These are phyloP conservation scores for Nakazawaea holstii DNA, from an alignment of 805 yeast genomes.

Conservation along the genomic window DNA sequence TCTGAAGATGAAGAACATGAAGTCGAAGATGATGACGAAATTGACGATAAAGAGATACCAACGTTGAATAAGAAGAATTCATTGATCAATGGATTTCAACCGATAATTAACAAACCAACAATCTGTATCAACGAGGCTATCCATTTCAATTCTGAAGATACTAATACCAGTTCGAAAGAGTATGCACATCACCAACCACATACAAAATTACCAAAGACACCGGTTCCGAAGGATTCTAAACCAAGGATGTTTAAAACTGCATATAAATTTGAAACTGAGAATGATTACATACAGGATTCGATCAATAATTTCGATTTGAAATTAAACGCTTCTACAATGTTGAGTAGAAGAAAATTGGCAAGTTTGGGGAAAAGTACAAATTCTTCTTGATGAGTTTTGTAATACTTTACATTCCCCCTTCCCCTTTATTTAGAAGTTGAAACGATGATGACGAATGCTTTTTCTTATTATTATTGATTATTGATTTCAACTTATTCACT, in stretches of 20 bases:
- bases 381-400: not conserved
- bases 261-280: not conserved
- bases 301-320: constrained; percentile 42
- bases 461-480: not conserved
- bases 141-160: constrained; percentile 18
- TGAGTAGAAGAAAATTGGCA: constrained; percentile 44
- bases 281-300: not conserved
- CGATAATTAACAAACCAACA: constrained; percentile 15
- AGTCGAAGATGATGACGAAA: constrained; percentile 17
- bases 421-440: no score
- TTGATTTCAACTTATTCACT: not conserved
- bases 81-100: constrained; percentile 11
- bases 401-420: no score
- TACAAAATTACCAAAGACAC: constrained; percentile 5
- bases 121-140: constrained; percentile 13
- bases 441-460: no score
- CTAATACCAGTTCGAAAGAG: constrained; percentile 17
- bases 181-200: constrained; percentile 30
- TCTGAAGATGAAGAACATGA: constrained; percentile 19
- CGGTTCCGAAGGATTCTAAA: not conserved
- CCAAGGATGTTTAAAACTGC: constrained; percentile 1
- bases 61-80: constrained; percentile 12
- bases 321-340: constrained; percentile 57
- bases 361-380: constrained; percentile 17
- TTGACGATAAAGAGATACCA: constrained; percentile 13